phyloP scores from a whole-genome alignment of 768 basidiomycete species.

The Suillus subluteus region DNA sequence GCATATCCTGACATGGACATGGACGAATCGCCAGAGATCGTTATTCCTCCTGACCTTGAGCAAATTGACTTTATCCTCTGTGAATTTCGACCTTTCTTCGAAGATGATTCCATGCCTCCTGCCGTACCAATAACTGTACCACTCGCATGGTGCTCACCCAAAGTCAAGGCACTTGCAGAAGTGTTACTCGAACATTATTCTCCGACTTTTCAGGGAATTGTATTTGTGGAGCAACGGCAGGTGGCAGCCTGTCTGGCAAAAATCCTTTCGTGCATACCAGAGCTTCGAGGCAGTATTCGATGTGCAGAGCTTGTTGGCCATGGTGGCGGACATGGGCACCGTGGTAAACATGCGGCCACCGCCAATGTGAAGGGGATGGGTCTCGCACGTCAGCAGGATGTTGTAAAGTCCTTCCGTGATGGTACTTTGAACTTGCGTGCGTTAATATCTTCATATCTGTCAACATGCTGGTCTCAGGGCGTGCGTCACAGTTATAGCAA shows the following conservation, averaged over 20 bases:
- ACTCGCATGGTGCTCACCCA: slow-evolving; percentile 74
- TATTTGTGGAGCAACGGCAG: slow-evolving; percentile 88
- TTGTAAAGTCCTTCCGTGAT: slow-evolving; percentile 66
- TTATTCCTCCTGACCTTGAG: slow-evolving; percentile 45
- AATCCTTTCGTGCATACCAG: slow-evolving; percentile 62
- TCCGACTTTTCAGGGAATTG: slow-evolving; percentile 72
- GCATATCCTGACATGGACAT: slow-evolving; percentile 28
- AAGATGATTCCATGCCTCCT: slow-evolving; percentile 26
- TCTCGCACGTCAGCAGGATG: slow-evolving; percentile 56
- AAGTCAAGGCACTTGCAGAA: slow-evolving; percentile 64
- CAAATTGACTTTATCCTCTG: slow-evolving; percentile 54
- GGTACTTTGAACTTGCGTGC: slow-evolving; percentile 69
- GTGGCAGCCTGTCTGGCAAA: slow-evolving; percentile 71
- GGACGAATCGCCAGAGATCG: slow-evolving; percentile 26
- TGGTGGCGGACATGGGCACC: slow-evolving; percentile 46
- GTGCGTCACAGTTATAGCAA: slow-evolving; percentile 64
- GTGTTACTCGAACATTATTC: slow-evolving; percentile 59
- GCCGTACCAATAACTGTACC: slow-evolving; percentile 45
- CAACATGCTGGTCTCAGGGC: background rate
- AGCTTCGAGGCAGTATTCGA: slow-evolving; percentile 57
- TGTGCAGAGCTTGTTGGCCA: slow-evolving; percentile 76
- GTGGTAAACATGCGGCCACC: slow-evolving; percentile 19
- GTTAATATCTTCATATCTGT: slow-evolving; percentile 28
- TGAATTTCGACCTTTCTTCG: slow-evolving; percentile 45
- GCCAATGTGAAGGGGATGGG: slow-evolving; percentile 55